Evolutionary conservation across 2,329 filamentous ascomycete genomes (phyloP).

Genomic region (Hymenoscyphus fructigenus): DNA sequence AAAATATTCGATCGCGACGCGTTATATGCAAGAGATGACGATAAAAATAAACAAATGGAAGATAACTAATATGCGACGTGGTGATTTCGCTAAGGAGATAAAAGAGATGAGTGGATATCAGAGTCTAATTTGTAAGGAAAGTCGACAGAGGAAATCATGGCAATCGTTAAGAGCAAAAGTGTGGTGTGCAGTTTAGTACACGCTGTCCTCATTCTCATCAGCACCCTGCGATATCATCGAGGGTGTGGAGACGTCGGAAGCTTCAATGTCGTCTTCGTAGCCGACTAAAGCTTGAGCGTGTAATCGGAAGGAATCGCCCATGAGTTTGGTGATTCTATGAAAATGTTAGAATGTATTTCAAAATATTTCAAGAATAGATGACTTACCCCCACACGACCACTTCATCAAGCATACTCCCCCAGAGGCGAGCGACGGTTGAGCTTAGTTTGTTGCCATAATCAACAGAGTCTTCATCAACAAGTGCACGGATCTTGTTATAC

Average conservation of each 20-base stretch:
- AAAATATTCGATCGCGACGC: conserved; percentile 13
- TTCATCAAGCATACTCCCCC: conserved; percentile 98
- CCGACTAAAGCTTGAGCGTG: conserved; percentile 92
- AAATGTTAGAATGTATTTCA: conserved; percentile 43
- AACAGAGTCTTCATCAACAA: conserved; percentile 89
- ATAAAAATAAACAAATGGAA: background rate
- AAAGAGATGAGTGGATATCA: conserved; percentile 37
- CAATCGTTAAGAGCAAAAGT: conserved; percentile 32
- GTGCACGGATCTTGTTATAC: conserved; percentile 87
- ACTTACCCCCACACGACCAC: conserved; percentile 99
- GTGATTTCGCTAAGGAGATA: conserved; percentile 25
- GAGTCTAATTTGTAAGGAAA: conserved; percentile 31
- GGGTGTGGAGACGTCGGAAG: conserved; percentile 65
- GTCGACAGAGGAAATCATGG: conserved; percentile 48
- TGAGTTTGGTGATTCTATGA: conserved; percentile 80
- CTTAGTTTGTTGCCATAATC: conserved; percentile 85
- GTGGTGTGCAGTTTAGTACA: conserved; percentile 50
- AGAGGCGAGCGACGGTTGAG: conserved; percentile 91
- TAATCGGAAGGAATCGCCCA: conserved; percentile 97
- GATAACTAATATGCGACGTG: conserved; percentile 13
- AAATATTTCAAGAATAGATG: background rate
- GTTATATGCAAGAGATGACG: conserved; percentile 37
- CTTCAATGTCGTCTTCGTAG: conserved; percentile 83
- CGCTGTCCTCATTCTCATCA: conserved; percentile 63
- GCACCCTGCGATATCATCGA: conserved; percentile 71